Percentiles rank a stretch among this genome's conserved stretches.
Evolutionary conservation across 2,329 filamentous ascomycete genomes (phyloP).

Genomic region (Claviceps purpurea): DNA sequence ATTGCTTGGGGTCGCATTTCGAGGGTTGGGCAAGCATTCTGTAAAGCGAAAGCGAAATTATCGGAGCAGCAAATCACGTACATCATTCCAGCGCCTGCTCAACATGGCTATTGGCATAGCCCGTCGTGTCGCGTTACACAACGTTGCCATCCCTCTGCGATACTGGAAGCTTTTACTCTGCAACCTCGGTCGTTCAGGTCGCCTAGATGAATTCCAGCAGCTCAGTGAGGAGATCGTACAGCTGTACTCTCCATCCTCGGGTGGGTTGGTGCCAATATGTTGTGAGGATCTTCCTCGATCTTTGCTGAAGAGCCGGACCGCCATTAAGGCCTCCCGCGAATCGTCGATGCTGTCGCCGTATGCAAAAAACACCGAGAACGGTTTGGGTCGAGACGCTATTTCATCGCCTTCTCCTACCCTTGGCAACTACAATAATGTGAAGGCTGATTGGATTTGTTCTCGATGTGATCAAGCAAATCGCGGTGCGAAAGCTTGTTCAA

Average conservation of each 20-base stretch:
- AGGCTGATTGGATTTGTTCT: neutral
- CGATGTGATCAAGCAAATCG: neutral
- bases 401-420: neutral
- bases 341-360: neutral
- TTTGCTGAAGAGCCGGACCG: neutral
- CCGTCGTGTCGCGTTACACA: slow-evolving; percentile 16
- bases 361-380: neutral
- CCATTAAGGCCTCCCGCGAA: neutral
- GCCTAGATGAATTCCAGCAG: slow-evolving; percentile 30
- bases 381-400: neutral
- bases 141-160: slow-evolving; percentile 21
- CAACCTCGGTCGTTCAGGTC: slow-evolving; percentile 29
- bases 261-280: slow-evolving; percentile 29
- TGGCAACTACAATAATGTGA: neutral
- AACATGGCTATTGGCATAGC: slow-evolving; percentile 18
- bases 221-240: slow-evolving; percentile 29
- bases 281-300: slow-evolving; percentile 25
- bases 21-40: slow-evolving; percentile 16
- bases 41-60: slow-evolving; percentile 1
- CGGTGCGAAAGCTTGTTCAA: neutral
- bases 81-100: slow-evolving; percentile 9
- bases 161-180: slow-evolving; percentile 32
- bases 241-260: slow-evolving; percentile 19
- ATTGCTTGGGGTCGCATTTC: slow-evolving; percentile 15
- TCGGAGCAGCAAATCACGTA: neutral